Percentiles rank a stretch among this genome's conserved stretches.
These are phyloP conservation scores for Pseudoperonospora humuli DNA, from an alignment of 352 stramenopile genomes.

Conservation along the genomic window DNA sequence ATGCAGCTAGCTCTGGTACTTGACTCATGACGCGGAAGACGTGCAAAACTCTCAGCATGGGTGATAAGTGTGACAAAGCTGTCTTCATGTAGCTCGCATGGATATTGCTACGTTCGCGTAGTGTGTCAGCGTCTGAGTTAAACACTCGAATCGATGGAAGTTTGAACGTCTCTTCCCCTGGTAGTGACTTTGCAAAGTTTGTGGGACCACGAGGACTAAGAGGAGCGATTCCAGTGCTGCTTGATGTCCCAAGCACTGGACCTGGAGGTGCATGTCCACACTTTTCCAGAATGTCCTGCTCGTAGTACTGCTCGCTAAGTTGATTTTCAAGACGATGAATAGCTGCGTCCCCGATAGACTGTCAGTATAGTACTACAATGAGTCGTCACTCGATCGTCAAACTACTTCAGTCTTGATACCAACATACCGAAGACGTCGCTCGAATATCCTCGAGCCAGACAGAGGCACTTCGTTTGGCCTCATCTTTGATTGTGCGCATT, in stretches of 20 bases:
- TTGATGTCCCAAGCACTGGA: conserved; percentile 6
- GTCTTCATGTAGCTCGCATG: conserved; percentile 66
- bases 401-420: no score
- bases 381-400: no score
- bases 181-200: no score
- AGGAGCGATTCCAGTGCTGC: conserved; percentile 12
- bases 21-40: conserved; percentile 70
- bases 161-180: conserved; percentile 32
- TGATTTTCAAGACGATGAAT: conserved; percentile 72
- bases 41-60: conserved; percentile 67
- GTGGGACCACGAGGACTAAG: no score
- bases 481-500: conserved; percentile 65
- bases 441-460: conserved; percentile 70
- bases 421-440: conserved; percentile 38
- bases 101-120: conserved; percentile 53
- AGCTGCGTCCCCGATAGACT: conserved; percentile 57
- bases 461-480: conserved; percentile 55
- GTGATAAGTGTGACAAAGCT: conserved; percentile 46
- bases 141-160: conserved; percentile 64
- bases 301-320: conserved; percentile 65
- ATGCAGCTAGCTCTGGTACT: conserved; percentile 56
- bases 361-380: no score
- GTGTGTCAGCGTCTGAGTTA: conserved; percentile 52
- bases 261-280: conserved; percentile 26
- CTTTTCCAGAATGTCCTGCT: conserved; percentile 70